Conservation (phyloP, 2,329 filamentous ascomycete species). For the Colletotrichum shisoi region DNA sequence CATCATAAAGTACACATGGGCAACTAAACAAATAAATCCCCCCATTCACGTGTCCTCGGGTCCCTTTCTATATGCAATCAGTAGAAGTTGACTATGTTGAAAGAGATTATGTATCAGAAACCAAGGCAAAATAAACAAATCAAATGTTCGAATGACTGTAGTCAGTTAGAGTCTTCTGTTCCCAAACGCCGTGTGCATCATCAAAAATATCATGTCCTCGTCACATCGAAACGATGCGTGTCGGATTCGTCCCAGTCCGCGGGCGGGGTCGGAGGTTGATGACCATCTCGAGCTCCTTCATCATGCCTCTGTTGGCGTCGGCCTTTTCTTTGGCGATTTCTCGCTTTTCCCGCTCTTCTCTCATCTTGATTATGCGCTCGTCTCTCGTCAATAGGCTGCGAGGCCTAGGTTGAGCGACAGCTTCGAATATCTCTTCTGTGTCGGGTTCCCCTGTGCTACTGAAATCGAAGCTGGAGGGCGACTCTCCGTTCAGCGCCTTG, state of each 20-base stretch:
- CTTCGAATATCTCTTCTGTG: constrained; percentile 87
- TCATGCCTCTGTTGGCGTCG: constrained; percentile 87
- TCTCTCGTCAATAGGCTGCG: constrained; percentile 79
- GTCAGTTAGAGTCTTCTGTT: constrained; percentile 26
- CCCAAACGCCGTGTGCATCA: constrained; percentile 35
- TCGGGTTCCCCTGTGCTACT: constrained; percentile 68
- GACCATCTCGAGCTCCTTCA: constrained; percentile 90
- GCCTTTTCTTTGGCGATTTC: constrained; percentile 74
- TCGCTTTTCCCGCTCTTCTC: constrained; percentile 81
- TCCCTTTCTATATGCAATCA: constrained; percentile 32
- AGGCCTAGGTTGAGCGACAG: constrained; percentile 76
- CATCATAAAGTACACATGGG: constrained; percentile 29
- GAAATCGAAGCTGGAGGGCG: constrained; percentile 58
- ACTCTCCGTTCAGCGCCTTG: constrained; percentile 79
- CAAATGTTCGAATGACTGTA: constrained; percentile 34
- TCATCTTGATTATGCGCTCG: constrained; percentile 86
- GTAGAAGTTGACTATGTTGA: constrained; percentile 17
- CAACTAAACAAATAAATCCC: constrained; percentile 17
- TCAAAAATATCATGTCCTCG: constrained; percentile 40
- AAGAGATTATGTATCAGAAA: constrained; percentile 21
- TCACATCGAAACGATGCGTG: constrained; percentile 57
- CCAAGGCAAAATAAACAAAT: constrained; percentile 16
- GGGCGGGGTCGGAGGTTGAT: constrained; percentile 66
- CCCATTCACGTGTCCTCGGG: constrained; percentile 5
- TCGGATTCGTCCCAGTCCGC: constrained; percentile 49